Percentiles rank a stretch among this genome's conserved stretches.
Evolutionary conservation across 768 basidiomycete species (phyloP).

Genomic region (Boletales sp.): DNA sequence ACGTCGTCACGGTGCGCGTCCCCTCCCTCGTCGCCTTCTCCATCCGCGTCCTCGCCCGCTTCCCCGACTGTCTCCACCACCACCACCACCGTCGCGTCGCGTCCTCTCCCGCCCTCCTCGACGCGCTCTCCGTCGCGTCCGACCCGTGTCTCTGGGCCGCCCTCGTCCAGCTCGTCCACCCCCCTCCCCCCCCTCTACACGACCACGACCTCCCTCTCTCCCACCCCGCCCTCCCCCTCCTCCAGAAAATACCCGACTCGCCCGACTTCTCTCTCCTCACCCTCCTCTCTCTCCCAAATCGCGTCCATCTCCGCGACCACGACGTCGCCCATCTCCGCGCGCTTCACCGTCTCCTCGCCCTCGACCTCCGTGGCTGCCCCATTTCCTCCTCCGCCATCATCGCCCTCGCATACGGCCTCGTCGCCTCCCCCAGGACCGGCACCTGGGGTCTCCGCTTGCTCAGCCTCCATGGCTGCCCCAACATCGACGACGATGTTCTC

Average conservation of each 20-base stretch:
- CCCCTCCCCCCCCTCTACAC: conserved; percentile 40
- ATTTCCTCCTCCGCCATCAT: conserved; percentile 53
- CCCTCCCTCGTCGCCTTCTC: conserved; percentile 57
- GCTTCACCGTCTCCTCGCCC: conserved; percentile 53
- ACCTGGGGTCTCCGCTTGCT: conserved; percentile 61
- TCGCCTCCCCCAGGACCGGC: conserved; percentile 29
- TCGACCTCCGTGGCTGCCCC: conserved; percentile 58
- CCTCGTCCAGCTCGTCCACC: conserved; percentile 55
- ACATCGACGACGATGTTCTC: conserved; percentile 44
- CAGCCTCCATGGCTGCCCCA: conserved; percentile 49
- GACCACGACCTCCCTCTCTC: conserved; percentile 47
- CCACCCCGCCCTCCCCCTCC: conserved; percentile 49
- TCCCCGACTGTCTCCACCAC: conserved; percentile 34
- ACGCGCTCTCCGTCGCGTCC: conserved; percentile 30
- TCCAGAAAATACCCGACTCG: conserved; percentile 55
- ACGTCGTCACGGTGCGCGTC: too few relatives aligned
- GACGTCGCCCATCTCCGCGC: conserved; percentile 46
- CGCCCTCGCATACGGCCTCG: conserved; percentile 47
- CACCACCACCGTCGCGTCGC: conserved; percentile 33
- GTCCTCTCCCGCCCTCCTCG: conserved; percentile 40
- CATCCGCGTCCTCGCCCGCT: conserved; percentile 39
- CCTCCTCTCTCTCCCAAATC: conserved; percentile 55
- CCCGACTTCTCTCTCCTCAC: conserved; percentile 62
- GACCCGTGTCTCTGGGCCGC: conserved; percentile 64
- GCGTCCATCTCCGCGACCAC: conserved; percentile 55